Evolutionary conservation across 176 grass and related monocot genomes (phyloP), one percentile per base, ranked within the genome.

Genomic region (Paspalum notatum): DNA sequence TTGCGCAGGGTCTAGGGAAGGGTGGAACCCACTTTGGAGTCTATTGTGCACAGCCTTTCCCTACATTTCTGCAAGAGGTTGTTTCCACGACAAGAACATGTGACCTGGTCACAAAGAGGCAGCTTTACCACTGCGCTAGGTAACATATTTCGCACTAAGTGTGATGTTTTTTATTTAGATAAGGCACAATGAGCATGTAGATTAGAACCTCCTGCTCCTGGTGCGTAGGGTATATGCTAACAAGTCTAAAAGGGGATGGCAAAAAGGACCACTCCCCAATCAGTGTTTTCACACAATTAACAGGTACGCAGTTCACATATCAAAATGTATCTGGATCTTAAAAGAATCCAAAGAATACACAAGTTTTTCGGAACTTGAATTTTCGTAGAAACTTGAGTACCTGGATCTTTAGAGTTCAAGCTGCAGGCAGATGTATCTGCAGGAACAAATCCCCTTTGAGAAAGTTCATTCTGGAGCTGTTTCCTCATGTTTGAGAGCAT

Each of bases 401-500:
- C 96, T 86, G 92, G 82, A 99, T 88, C 86, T 85, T 84, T 90
- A 60, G 96, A 87, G 81, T 99, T 99, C 66, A 95, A 81, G 64
- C 88, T 95, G 81, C 90, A 95, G 57, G 70, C 68, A 37, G 92
- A 93, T 61, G 85, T 68, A 86, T 95, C 96, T 50, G 68, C 60
- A n/a, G 96, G 92, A 83, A 99, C 59, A 80, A 99, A 89, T 32
- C 96, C 96, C 84, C 90, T 91, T 79, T 91, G 88, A 50, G 78
- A 83, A 52, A 99, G 86, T 67, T 99, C 96, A 63, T 40, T 93
- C 67, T 82, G 79, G 55, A 99, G 91, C 57, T 95, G 92, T 82
- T 92, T 91, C 88, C 92, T 89, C 96, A 99, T 95, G 62, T 74
- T 88, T 77, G 71, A 90, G 42, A 99, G 62, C 92, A 95, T 99